Evolutionary conservation across 805 yeast genomes (phyloP).

Genomic region (Myxozyma monticola): DNA sequence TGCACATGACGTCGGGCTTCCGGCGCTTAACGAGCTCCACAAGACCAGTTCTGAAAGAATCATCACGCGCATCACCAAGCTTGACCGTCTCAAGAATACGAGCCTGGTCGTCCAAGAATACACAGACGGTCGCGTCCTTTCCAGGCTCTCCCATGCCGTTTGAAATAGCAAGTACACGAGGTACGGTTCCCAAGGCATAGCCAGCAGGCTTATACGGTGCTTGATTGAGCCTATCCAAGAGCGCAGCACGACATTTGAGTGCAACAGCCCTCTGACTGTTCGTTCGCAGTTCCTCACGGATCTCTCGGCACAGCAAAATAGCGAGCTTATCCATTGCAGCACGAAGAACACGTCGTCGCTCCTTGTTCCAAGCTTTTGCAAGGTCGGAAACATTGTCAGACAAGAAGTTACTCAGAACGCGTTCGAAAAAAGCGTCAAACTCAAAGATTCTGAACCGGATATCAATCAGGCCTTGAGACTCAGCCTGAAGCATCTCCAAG

Average conservation of each 20-base stretch:
- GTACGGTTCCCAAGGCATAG: slow-evolving; percentile 75
- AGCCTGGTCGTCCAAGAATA: slow-evolving; percentile 75
- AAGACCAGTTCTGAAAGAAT: slow-evolving; percentile 66
- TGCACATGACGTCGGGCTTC: slow-evolving; percentile 85
- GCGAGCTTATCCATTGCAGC: slow-evolving; percentile 67
- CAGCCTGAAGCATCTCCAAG: slow-evolving; percentile 90
- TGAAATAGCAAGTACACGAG: slow-evolving; percentile 78
- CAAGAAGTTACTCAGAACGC: slow-evolving; percentile 41
- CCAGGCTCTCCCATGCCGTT: slow-evolving; percentile 82
- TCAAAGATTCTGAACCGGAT: slow-evolving; percentile 29
- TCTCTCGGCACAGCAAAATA: slow-evolving; percentile 66
- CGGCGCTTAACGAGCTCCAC: slow-evolving; percentile 58
- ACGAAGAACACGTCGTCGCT: slow-evolving; percentile 66
- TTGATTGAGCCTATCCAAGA: slow-evolving; percentile 76
- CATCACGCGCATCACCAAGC: slow-evolving; percentile 67
- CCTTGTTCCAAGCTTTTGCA: slow-evolving; percentile 76
- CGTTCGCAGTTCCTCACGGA: slow-evolving; percentile 78
- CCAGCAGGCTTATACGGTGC: slow-evolving; percentile 85
- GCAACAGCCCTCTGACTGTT: slow-evolving; percentile 72
- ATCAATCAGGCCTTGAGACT: slow-evolving; percentile 65
- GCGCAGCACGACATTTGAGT: slow-evolving; percentile 65
- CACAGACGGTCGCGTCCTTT: slow-evolving; percentile 84
- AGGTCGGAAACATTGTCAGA: slow-evolving; percentile 61
- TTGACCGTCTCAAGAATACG: slow-evolving; percentile 73
- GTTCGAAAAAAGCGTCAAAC: slow-evolving; percentile 36